These are phyloP conservation scores for Pythium plurisporium DNA, from an alignment of 352 stramenopile species.

Conservation along the genomic window DNA sequence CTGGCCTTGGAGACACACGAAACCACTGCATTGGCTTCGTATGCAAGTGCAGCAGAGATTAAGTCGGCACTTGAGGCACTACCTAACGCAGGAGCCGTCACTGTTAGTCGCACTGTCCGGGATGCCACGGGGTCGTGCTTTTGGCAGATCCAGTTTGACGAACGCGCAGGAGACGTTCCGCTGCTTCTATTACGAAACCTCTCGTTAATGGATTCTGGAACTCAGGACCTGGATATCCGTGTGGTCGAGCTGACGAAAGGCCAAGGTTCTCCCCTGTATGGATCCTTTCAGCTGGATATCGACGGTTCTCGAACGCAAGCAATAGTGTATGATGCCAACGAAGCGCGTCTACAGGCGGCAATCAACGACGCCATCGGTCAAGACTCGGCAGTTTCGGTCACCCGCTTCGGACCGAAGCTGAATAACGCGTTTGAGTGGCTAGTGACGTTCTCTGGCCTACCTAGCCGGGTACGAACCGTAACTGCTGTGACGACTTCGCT, in stretches of 20 bases:
- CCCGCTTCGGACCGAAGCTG: conserved; percentile 29
- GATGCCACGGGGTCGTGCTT: conserved; percentile 37
- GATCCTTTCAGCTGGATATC: conserved; percentile 42
- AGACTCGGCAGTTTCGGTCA: conserved; percentile 16
- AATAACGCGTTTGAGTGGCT: conserved; percentile 47
- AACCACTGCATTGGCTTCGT: conserved; percentile 40
- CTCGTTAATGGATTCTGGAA: conserved; percentile 41
- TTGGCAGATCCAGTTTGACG: conserved; percentile 59
- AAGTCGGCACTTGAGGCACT: conserved; percentile 46
- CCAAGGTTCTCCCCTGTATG: conserved; percentile 31
- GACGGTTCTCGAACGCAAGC: conserved; percentile 22
- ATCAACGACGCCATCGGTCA: conserved; percentile 18
- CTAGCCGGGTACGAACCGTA: conserved; percentile 27
- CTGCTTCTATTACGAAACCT: conserved; percentile 39
- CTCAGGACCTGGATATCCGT: conserved; percentile 34
- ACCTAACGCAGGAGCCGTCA: conserved; percentile 29
- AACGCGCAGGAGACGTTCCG: conserved; percentile 45
- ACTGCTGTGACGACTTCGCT: conserved; percentile 16
- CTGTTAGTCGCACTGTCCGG: conserved; percentile 27
- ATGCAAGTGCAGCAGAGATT: conserved; percentile 43
- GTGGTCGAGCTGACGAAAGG: conserved; percentile 45
- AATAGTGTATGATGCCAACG: conserved; percentile 39
- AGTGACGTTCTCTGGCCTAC: conserved; percentile 33
- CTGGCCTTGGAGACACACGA: conserved; percentile 31
- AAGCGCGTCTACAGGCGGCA: conserved; percentile 17